Conservation (phyloP, 345 rosid species). For the Salix suchowensis region DNA sequence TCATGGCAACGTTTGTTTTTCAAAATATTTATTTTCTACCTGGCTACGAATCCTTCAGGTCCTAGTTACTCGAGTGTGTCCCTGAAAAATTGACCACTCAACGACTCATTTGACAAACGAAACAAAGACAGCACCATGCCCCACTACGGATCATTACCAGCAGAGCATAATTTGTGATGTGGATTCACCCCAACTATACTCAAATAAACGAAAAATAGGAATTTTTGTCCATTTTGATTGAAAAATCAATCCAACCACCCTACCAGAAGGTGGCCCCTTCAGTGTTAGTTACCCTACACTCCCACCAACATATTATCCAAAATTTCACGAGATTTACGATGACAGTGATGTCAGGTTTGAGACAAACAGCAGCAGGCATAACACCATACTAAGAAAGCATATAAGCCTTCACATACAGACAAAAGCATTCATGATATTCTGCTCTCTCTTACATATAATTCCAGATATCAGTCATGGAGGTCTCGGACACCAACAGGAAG, state of each 20-base stretch:
- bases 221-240: no score
- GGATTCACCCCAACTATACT: not conserved
- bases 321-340: not conserved
- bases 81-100: not conserved
- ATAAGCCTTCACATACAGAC: not conserved
- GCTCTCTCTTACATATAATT: not conserved
- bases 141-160: not conserved
- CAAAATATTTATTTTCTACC: not conserved
- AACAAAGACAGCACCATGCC: not conserved
- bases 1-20: no score
- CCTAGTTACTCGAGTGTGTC: not conserved
- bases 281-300: not conserved
- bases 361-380: not conserved
- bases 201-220: not conserved
- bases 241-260: conserved; percentile 5
- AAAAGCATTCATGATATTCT: conserved; percentile 2
- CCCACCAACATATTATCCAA: conserved; percentile 3
- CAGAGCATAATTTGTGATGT: not conserved
- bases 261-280: conserved; percentile 4
- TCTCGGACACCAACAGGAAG: not conserved
- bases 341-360: not conserved
- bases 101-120: not conserved
- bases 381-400: conserved; percentile 6
- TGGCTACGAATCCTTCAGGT: no score
- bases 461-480: not conserved